These are phyloP conservation scores for Leucaena leucocephala DNA, from an alignment of 306 rosid genomes.

Conservation along the genomic window DNA sequence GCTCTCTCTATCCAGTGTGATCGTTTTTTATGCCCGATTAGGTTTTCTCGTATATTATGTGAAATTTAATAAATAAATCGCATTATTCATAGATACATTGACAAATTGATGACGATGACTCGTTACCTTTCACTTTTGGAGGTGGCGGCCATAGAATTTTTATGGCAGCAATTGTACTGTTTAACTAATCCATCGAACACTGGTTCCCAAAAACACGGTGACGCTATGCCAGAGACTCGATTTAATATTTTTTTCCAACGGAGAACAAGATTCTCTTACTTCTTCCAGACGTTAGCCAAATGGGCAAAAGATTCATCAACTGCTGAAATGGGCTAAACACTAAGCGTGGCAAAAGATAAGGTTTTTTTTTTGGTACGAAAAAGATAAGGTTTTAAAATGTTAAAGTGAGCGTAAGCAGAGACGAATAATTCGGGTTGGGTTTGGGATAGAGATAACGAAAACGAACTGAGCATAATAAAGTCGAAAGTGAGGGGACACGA, in stretches of 20 bases:
- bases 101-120: too few species aligned
- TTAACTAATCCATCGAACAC: background rate
- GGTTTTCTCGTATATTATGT: too few species aligned
- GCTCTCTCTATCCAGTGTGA: too few species aligned
- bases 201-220: background rate
- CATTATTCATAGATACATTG: too few species aligned
- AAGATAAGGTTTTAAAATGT: conserved; percentile 4
- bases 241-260: background rate
- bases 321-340: background rate
- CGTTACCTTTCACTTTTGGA: too few species aligned
- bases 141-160: background rate
- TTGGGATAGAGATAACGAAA: conserved; percentile 10
- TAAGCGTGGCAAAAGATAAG: background rate
- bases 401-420: background rate
- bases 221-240: background rate
- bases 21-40: too few species aligned
- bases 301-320: background rate
- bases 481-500: conserved; percentile 15
- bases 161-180: background rate
- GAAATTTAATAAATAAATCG: too few species aligned
- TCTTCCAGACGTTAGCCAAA: background rate
- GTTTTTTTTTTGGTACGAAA: too few species aligned
- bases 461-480: conserved; percentile 4
- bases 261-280: conserved; percentile 1
- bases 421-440: conserved; percentile 28